Evolutionary conservation across 495 filamentous ascomycete genomes (phyloP).

Genomic region (Clavariopsis aquatica): DNA sequence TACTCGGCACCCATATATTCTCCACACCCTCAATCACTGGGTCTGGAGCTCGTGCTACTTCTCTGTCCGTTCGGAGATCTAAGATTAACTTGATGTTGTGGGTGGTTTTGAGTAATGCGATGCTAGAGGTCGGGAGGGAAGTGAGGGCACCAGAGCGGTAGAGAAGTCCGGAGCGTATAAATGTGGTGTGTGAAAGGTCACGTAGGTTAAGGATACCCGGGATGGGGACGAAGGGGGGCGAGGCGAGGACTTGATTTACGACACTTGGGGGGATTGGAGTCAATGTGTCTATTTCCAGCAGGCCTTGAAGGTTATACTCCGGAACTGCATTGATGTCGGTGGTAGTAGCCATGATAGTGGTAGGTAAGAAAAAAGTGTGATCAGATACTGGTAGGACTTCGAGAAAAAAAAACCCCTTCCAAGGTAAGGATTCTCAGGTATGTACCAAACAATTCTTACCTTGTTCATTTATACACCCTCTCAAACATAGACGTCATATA

Average conservation of each 20-base stretch:
- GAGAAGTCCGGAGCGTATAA: slow-evolving; percentile 52
- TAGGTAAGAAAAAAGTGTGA: too few species aligned
- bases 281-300: slow-evolving; percentile 17
- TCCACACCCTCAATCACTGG: slow-evolving; percentile 44
- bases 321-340: neutral
- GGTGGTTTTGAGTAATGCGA: slow-evolving; percentile 49
- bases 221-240: slow-evolving; percentile 54
- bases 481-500: too few species aligned
- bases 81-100: slow-evolving; percentile 64
- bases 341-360: slow-evolving; percentile 17
- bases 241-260: slow-evolving; percentile 22
- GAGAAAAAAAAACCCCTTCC: too few species aligned
- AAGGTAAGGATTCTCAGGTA: too few species aligned
- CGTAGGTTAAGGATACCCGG: slow-evolving; percentile 61
- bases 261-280: neutral
- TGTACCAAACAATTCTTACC: too few species aligned
- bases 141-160: slow-evolving; percentile 60
- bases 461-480: too few species aligned
- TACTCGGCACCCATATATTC: slow-evolving; percentile 8
- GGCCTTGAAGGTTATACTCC: slow-evolving; percentile 6
- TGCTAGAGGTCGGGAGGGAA: slow-evolving; percentile 55
- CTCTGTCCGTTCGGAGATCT: slow-evolving; percentile 62
- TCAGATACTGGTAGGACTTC: too few species aligned
- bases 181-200: slow-evolving; percentile 58
- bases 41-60: slow-evolving; percentile 47